Base-by-base conservation (phyloP, 78 protist species). In the Tieghemostelium lacteum region DNA sequence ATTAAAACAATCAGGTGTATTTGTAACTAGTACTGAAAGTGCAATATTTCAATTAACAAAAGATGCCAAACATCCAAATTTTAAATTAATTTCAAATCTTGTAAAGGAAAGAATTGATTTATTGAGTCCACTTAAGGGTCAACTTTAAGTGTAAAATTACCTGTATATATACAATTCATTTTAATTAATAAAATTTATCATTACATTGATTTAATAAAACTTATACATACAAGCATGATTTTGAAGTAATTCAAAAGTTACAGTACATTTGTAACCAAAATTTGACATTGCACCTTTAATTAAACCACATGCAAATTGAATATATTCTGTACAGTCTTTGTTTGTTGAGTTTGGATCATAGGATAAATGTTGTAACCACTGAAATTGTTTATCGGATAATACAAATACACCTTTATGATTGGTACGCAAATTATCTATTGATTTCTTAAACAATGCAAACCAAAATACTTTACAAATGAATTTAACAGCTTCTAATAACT, bases 321-420 rank as follows among this genome's bases (percentile, higher is more conserved):
- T 85, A 63, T 73, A 86, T 29, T 86, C 92, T 60, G 92, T 66
- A 49, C 85, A 74, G 49, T 86, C 85, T 50, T 73, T 86, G 29
- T 34, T 69, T 34, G 70, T 58, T 55, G 89, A 60, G 8, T 29
- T 66, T 54, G 75, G 69, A 58, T 83, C 89, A 29, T 49, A 83
- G 34, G 89, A 83, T 33, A 83, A 63, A 83, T 83, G 89, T 42
- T 67, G 54, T 31, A 83, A 60, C 89, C 89, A 83, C 69, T 83
- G 89, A 58, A 83, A 83, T 49, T 69, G 66, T 29, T 61, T 29
- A 66, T 83, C 89, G 28, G 89, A 69, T 42, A 83, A 42, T 19
- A 83, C 89, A 83, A 83, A 83, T 66, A 83, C 77, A 58, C 89
- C 89, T 66, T 83, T 83, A 42, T 69, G 75, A 69, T 83, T 83